These are phyloP conservation scores for Carex myosuroides DNA, from an alignment of 176 grass and related monocot genomes.

Conservation along the genomic window DNA sequence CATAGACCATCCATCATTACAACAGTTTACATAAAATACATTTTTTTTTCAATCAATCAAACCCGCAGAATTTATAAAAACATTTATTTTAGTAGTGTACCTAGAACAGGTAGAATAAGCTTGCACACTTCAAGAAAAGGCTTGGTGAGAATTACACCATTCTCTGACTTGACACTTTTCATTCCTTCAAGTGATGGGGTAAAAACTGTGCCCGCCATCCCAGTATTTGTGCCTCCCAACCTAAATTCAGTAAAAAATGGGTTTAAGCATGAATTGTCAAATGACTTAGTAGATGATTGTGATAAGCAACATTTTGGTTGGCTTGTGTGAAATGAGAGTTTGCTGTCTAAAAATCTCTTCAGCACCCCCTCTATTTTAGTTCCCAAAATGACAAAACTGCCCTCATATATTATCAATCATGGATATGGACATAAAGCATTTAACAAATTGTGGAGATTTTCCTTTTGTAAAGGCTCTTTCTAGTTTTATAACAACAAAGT, in stretches of 20 bases:
- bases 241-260: slow-evolving; percentile 1
- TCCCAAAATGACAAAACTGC: not conserved
- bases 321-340: not conserved
- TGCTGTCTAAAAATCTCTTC: not conserved
- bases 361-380: not conserved
- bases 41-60: not conserved
- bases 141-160: slow-evolving; percentile 61
- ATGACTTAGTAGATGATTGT: not conserved
- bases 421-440: not conserved
- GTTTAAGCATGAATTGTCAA: not conserved
- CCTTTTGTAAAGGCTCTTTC: not conserved
- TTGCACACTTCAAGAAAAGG: slow-evolving; percentile 83
- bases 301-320: not conserved
- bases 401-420: not conserved
- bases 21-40: not conserved
- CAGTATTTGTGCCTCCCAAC: not conserved
- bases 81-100: slow-evolving; percentile 24
- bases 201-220: slow-evolving; percentile 72
- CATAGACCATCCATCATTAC: not conserved
- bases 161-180: slow-evolving; percentile 55
- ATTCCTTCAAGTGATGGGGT: slow-evolving; percentile 63
- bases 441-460: not conserved
- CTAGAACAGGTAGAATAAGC: slow-evolving; percentile 78
- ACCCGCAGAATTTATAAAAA: not conserved
- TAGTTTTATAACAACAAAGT: not conserved